Evolutionary conservation across 2,329 filamentous ascomycete genomes (phyloP), one percentile per base, ranked within the genome.

Genomic region (Elsinoe ampelina): DNA sequence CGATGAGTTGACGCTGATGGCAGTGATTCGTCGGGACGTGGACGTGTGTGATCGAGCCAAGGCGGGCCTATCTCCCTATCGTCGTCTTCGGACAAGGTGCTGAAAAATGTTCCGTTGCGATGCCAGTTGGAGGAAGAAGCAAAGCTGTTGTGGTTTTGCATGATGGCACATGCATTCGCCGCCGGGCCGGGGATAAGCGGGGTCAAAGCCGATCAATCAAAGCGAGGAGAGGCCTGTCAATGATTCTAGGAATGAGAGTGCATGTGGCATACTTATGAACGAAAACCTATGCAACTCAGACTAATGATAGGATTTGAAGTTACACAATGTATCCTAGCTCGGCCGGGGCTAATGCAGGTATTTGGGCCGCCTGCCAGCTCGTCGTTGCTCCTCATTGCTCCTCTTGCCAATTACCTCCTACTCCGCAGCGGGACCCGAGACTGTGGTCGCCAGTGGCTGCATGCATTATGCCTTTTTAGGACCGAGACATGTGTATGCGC

Each of bases 111-210:
- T 17, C 48, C 20, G 32, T 52, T 34, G 32, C 20, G 35, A 17
- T 52, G 34, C n/a, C 12, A 15, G 34, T 34, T 34, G 12, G 34
- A 52, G 26, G 32, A 39, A 26, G 32, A 38, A 36, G n/a, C 13
- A 41, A 20, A 17, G 41, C 36, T 52, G 51, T 51, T 43, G 39
- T 36, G 26, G 11, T 35, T 54, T 19, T 36, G 19, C 48, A 36
- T 34, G 20, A 45, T 22, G 11, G 20, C 19, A 42, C 17, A 19
- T 35, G 39, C 26, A 30, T 39, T 36, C 36, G 35, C 5, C 36
- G 13, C 41, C 10, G 41, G 41, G 41, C 20, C 54, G 17, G 58
- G 36, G 39, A 45, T 57, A 34, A 41, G 15, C 35, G 32, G 41
- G 36, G 22, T 39, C 26, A 36, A 20, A 12, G 20, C 20, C 26